Evolutionary conservation across 2,329 filamentous ascomycete genomes (phyloP), one percentile per base, ranked within the genome.

Genomic region (Aspergillus uvarum): DNA sequence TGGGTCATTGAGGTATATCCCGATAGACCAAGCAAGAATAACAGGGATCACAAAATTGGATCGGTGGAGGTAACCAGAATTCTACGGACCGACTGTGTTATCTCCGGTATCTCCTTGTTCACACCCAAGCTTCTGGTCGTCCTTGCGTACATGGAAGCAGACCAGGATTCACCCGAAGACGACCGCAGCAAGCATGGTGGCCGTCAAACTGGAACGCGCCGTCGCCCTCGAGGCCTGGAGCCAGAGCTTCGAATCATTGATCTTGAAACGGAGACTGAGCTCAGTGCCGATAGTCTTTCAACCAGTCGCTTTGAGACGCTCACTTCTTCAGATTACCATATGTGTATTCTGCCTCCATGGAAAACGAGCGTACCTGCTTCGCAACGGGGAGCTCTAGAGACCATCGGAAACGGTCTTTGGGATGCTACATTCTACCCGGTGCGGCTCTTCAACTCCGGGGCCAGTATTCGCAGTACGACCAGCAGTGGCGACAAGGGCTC

Each of bases 41-140:
- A 83, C 35, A 87, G 88, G 53, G 89, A 92, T 71, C 87, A 83
- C 70, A 88, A 86, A 51, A 84, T 89, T 67, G 94, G 92, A 31
- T 89, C 87, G 67, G 93, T 92, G 53, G 92, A 97, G 73, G 94
- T 98, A 73, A 87, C 92, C 63, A 96, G 96, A 77, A 93, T 94
- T 91, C 85, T 98, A 77, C 90, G 92, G 71, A 96, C 95, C 78
- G 95, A 99, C 80, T 98, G 95, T 82, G 92, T 96, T 75, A 92
- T 99, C 81, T 96, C 95, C 74, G 95, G 95, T 70, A 89, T 99
- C 77, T 96, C 94, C 65, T 84, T 99, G 77, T 98, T 97, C 87
- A 96, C 92, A 73, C 91, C 92, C 73, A 95, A 87, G 72, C 83
- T 96, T 67, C 84, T 99, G 76, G 85, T 96, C 69, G 89, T 98